These are phyloP conservation scores for Serpula lacrymans DNA, from an alignment of 768 basidiomycete genomes.

Conservation along the genomic window DNA sequence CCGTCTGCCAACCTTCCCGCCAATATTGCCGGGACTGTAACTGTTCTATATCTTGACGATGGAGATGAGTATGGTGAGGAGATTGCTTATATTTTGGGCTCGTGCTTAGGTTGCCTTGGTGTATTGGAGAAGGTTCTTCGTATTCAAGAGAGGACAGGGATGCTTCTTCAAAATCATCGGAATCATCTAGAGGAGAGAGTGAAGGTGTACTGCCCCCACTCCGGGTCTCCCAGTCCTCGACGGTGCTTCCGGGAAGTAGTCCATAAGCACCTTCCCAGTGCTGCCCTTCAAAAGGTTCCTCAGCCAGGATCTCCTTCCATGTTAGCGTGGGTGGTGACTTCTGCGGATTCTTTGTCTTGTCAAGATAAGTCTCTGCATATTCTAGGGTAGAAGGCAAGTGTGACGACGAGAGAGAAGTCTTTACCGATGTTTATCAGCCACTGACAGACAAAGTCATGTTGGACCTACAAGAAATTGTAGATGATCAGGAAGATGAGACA, in stretches of 20 bases:
- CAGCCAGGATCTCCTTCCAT: conserved; percentile 76
- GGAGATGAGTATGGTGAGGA: conserved; percentile 35
- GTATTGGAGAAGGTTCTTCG: conserved; percentile 7
- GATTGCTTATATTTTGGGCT: conserved; percentile 3
- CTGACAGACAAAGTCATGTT: background rate
- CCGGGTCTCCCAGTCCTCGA: conserved; percentile 40
- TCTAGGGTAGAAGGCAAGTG: conserved; percentile 47
- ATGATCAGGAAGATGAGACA: conserved; percentile 64
- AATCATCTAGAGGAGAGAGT: conserved; percentile 61
- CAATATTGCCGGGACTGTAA: conserved; percentile 70
- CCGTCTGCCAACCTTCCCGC: conserved; percentile 60
- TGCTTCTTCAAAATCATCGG: conserved; percentile 39
- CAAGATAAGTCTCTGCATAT: conserved; percentile 52
- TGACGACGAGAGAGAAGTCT: conserved; percentile 58
- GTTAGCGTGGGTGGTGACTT: conserved; percentile 43
- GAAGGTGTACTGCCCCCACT: conserved; percentile 63
- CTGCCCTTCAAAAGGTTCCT: conserved; percentile 82
- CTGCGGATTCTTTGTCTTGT: conserved; percentile 43
- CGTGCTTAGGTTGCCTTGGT: conserved; percentile 13
- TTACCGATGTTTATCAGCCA: background rate
- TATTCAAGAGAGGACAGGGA: conserved; percentile 19
- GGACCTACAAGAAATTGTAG: conserved; percentile 64
- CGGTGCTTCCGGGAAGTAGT: conserved; percentile 43
- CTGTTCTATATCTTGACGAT: conserved; percentile 58
- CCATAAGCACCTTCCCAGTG: conserved; percentile 80